Percentiles rank a stretch among this genome's conserved stretches.
These are phyloP conservation scores for Avena atlantica DNA, from an alignment of 176 grass and related monocot species.

Conservation along the genomic window DNA sequence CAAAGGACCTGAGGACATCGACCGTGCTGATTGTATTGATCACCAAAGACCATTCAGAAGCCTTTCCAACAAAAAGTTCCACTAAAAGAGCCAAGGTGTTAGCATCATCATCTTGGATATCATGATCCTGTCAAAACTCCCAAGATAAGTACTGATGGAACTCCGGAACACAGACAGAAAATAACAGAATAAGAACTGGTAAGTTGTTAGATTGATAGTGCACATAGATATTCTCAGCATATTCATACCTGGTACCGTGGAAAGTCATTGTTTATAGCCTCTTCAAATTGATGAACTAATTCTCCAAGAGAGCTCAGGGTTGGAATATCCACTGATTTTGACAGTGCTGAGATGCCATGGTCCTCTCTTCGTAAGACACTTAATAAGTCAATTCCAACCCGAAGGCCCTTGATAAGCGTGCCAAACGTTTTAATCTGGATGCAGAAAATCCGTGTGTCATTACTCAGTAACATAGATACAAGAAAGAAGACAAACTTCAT, in stretches of 20 bases:
- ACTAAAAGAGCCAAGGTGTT: slow-evolving; percentile 66
- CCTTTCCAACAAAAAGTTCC: slow-evolving; percentile 64
- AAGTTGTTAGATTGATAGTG: slow-evolving; percentile 24
- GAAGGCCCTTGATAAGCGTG: slow-evolving; percentile 81
- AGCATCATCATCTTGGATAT: slow-evolving; percentile 61
- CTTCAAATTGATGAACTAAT: slow-evolving; percentile 67
- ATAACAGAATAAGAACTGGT: slow-evolving; percentile 21
- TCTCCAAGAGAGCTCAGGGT: slow-evolving; percentile 67
- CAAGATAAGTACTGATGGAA: slow-evolving; percentile 24
- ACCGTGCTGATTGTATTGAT: slow-evolving; percentile 70
- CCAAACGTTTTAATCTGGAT: slow-evolving; percentile 89
- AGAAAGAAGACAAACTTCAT: slow-evolving; percentile 6
- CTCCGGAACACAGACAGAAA: slow-evolving; percentile 24
- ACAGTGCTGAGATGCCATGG: slow-evolving; percentile 64
- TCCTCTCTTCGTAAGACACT: slow-evolving; percentile 65
- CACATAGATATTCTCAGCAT: slow-evolving; percentile 17
- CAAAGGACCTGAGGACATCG: slow-evolving; percentile 93
- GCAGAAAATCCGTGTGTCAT: slow-evolving; percentile 36
- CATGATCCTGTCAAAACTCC: slow-evolving; percentile 62
- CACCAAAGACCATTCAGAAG: slow-evolving; percentile 79
- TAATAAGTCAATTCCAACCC: slow-evolving; percentile 73
- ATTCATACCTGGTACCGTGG: slow-evolving; percentile 63
- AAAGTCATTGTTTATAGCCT: slow-evolving; percentile 65
- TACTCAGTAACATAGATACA: slow-evolving; percentile 1
- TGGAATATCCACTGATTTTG: slow-evolving; percentile 72